phyloP scores from a whole-genome alignment of 768 basidiomycete genomes.

The Pulveroboletus sp. region DNA sequence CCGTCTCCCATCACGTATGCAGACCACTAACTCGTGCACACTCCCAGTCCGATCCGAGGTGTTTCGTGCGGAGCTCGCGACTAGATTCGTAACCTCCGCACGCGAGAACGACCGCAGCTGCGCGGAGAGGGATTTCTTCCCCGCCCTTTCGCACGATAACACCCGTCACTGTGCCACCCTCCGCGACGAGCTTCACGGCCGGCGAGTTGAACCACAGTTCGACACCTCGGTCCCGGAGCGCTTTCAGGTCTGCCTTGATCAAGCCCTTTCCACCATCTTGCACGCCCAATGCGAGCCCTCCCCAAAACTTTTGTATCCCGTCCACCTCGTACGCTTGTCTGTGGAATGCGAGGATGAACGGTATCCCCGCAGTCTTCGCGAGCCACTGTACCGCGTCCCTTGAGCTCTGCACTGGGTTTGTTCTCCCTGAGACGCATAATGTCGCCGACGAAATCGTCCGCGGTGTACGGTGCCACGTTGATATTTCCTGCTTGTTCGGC shows the following conservation, averaged over 20 bases:
- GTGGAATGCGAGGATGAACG: constrained; percentile 58
- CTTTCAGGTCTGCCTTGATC: constrained; percentile 50
- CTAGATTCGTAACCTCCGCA: constrained; percentile 67
- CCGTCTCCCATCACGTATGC: too few relatives aligned
- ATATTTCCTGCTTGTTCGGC: constrained; percentile 41
- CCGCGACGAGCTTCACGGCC: constrained; percentile 34
- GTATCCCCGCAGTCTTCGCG: constrained; percentile 43
- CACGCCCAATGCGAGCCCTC: constrained; percentile 60
- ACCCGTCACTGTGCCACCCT: constrained; percentile 42
- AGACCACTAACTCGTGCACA: constrained; percentile 45
- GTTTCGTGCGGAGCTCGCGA: constrained; percentile 43
- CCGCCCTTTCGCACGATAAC: constrained; percentile 42
- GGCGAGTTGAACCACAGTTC: constrained; percentile 55
- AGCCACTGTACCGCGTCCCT: constrained; percentile 59
- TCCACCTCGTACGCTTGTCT: constrained; percentile 64
- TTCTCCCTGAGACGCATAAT: constrained; percentile 57
- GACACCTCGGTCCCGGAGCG: constrained; percentile 47
- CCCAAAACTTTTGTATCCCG: constrained; percentile 66
- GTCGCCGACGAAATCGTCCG: constrained; percentile 50
- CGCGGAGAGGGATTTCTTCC: constrained; percentile 32
- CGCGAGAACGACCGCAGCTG: constrained; percentile 53
- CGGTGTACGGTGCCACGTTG: constrained; percentile 58
- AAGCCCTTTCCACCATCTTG: constrained; percentile 66
- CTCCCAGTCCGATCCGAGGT: constrained; percentile 59
- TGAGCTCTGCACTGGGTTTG: constrained; percentile 46